Evolutionary conservation across 768 basidiomycete genomes (phyloP).

Genomic region (Saitozyma sp.): DNA sequence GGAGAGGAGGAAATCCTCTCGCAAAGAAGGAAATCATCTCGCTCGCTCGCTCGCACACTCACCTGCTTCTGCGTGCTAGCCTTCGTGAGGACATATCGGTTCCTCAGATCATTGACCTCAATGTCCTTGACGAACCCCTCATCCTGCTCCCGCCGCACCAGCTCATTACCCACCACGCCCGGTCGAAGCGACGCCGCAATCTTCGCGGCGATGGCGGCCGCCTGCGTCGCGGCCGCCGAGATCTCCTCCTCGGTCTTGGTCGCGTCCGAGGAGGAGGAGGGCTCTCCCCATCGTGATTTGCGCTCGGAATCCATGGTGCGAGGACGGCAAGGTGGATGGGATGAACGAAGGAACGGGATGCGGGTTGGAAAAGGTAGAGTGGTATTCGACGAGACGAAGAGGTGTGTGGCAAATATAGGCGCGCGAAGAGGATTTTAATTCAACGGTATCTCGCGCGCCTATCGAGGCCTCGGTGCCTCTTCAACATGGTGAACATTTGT

Average conservation of each 20-base stretch:
- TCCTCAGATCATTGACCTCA: constrained; percentile 94
- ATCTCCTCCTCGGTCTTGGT: constrained; percentile 51
- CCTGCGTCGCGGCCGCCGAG: constrained; percentile 58
- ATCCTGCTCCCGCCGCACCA: constrained; percentile 61
- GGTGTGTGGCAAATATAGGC: too few species aligned
- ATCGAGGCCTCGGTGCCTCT: too few species aligned
- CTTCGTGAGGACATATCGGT: constrained; percentile 91
- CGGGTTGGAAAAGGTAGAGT: background rate
- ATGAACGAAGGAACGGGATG: background rate
- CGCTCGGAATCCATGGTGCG: constrained; percentile 20
- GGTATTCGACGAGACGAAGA: background rate
- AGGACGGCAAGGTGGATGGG: background rate
- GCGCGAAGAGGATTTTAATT: too few species aligned
- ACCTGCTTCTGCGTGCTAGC: constrained; percentile 90
- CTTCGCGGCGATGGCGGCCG: constrained; percentile 85
- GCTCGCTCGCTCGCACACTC: too few species aligned
- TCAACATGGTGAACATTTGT: too few species aligned
- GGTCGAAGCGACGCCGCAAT: constrained; percentile 64
- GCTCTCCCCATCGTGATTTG: constrained; percentile 80
- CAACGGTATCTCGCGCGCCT: too few species aligned
- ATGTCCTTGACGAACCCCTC: constrained; percentile 85
- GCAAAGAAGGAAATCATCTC: background rate
- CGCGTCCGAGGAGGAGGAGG: constrained; percentile 58
- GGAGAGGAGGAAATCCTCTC: background rate
- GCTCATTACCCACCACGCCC: constrained; percentile 50